Percentiles rank a stretch among this genome's conserved stretches.
Conservation (phyloP, 2,329 filamentous ascomycete genomes). For the Whalleya microplaca region DNA sequence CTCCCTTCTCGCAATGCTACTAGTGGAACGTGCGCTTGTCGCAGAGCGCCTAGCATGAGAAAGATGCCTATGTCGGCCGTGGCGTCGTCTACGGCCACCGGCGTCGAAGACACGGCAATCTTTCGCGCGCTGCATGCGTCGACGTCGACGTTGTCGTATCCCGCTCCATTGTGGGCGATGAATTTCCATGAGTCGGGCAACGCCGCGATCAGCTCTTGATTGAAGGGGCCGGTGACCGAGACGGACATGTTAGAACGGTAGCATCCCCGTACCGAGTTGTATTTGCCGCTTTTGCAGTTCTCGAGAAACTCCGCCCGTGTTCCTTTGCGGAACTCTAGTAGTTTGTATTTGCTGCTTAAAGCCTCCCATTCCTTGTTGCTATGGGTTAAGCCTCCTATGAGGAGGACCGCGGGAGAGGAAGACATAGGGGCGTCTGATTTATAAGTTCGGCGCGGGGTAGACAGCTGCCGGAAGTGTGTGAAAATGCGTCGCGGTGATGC, state of each 20-base stretch:
- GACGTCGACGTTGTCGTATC: constrained; percentile 64
- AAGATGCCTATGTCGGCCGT: constrained; percentile 55
- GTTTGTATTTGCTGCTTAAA: constrained; percentile 32
- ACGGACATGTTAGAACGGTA: constrained; percentile 34
- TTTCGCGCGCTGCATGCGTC: constrained; percentile 48
- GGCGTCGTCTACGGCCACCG: constrained; percentile 47
- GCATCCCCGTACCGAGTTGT: constrained; percentile 32
- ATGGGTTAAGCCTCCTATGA: constrained; percentile 30
- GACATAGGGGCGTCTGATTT: constrained; percentile 15
- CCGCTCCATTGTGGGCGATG: constrained; percentile 59
- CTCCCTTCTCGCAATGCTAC: constrained; percentile 48
- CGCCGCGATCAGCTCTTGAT: constrained; percentile 48
- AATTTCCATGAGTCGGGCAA: constrained; percentile 50
- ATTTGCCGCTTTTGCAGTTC: constrained; percentile 29
- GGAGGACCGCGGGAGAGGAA: constrained; percentile 27
- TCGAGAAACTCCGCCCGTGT: constrained; percentile 33
- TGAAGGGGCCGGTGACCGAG: constrained; percentile 40
- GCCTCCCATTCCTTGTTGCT: constrained; percentile 28
- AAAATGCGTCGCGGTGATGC: too few relatives aligned
- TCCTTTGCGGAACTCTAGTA: constrained; percentile 29
- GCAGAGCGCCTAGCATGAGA: constrained; percentile 55
- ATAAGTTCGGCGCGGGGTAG: background rate
- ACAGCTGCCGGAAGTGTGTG: too few relatives aligned
- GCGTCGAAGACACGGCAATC: constrained; percentile 39
- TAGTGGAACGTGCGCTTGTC: constrained; percentile 51